Conservation (phyloP, 2,329 filamentous ascomycete species). For the Calycina marina region DNA sequence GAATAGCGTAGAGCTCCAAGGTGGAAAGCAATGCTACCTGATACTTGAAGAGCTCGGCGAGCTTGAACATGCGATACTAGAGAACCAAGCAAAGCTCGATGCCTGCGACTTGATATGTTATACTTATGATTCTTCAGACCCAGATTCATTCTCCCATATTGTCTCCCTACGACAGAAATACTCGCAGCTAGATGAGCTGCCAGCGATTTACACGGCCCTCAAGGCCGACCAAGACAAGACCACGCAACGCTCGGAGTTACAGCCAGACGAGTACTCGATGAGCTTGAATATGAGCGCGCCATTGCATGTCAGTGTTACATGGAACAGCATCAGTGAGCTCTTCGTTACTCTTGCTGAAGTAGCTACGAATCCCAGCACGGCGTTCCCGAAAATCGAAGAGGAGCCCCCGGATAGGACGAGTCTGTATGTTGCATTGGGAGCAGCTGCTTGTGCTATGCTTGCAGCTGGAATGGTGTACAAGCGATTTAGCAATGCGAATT, state of each 20-base stretch:
- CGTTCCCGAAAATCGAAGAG: conserved; percentile 81
- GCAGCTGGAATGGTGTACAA: conserved; percentile 54
- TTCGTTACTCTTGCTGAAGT: conserved; percentile 87
- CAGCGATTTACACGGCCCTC: conserved; percentile 79
- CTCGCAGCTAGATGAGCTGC: conserved; percentile 74
- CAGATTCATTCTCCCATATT: conserved; percentile 89
- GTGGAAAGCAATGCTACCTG: conserved; percentile 92
- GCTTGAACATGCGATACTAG: conserved; percentile 84
- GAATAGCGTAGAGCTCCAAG: conserved; percentile 90
- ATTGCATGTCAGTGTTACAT: conserved; percentile 86
- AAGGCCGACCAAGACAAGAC: conserved; percentile 96
- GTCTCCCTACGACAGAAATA: conserved; percentile 66
- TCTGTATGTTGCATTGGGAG: conserved; percentile 73
- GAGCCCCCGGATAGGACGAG: conserved; percentile 71
- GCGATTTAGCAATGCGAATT: conserved; percentile 19
- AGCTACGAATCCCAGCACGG: conserved; percentile 76
- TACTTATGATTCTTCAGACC: conserved; percentile 91
- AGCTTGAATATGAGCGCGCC: conserved; percentile 78
- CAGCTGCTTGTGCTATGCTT: conserved; percentile 47
- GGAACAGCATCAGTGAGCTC: conserved; percentile 85
- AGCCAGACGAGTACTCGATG: conserved; percentile 84
- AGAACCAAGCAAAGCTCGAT: conserved; percentile 80
- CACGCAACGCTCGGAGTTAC: conserved; percentile 80
- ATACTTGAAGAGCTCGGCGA: conserved; percentile 93
- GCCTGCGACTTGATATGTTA: conserved; percentile 91